Evolutionary conservation across 352 stramenopile genomes (phyloP).

Genomic region (Thraustochytrium sp.): DNA sequence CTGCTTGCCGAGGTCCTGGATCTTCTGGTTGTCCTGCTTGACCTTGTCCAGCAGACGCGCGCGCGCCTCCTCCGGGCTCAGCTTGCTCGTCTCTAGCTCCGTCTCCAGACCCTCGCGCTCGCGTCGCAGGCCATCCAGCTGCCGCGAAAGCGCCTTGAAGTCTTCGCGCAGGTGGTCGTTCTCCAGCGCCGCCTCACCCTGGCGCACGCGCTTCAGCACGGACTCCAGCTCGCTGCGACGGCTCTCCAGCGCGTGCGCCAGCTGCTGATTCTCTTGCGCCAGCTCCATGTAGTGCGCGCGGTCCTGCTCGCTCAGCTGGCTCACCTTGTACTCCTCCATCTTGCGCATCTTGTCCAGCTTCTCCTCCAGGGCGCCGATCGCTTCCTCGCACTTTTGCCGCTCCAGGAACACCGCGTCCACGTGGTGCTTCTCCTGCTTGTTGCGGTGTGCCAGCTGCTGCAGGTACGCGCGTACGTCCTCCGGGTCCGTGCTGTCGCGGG

Average conservation of each 20-base stretch:
- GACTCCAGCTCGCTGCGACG: slow-evolving; percentile 19
- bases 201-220: slow-evolving; percentile 57
- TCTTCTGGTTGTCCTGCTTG: slow-evolving; percentile 73
- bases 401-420: slow-evolving; percentile 73
- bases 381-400: slow-evolving; percentile 73
- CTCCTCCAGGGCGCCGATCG: slow-evolving; percentile 64
- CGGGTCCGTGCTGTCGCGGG: slow-evolving; percentile 71
- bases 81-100: slow-evolving; percentile 71
- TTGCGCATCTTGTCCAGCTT: slow-evolving; percentile 50
- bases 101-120: slow-evolving; percentile 63
- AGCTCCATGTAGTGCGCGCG: background rate
- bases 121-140: slow-evolving; percentile 63
- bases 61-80: slow-evolving; percentile 76
- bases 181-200: slow-evolving; percentile 59
- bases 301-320: slow-evolving; percentile 24
- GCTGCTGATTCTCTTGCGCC: background rate
- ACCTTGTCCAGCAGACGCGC: slow-evolving; percentile 71
- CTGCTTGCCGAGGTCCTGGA: slow-evolving; percentile 64
- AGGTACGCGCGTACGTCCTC: slow-evolving; percentile 68
- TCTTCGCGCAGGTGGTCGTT: slow-evolving; percentile 66
- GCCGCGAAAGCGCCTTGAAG: slow-evolving; percentile 65
- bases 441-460: slow-evolving; percentile 35
- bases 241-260: background rate
- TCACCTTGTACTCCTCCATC: slow-evolving; percentile 53
- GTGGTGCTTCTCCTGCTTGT: slow-evolving; percentile 49